Base-by-base conservation (phyloP, 2,329 filamentous ascomycete species). In the Penicillium frequentans region DNA sequence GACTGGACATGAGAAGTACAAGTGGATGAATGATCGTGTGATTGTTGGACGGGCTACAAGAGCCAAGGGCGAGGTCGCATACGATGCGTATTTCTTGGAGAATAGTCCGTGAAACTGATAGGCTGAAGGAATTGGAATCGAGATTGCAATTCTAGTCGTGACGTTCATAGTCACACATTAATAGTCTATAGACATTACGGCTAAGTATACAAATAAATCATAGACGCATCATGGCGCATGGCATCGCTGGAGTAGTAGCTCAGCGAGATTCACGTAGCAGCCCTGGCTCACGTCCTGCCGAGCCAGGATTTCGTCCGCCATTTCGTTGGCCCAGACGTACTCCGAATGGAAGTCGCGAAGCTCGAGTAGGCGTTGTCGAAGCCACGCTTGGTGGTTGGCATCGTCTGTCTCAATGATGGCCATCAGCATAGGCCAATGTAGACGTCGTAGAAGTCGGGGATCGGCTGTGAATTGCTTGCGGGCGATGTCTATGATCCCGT, bases 381-480 rank as follows among this genome's bases (percentile, higher is more conserved):
- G 54, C 73, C 72, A 75, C 1, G 63, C 63, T 9, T 66, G 71
- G 24, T 73, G 66, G 0, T 60, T 56, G 0, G 52, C 44, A 45
- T 74, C 66, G 1, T 66, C 62, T 1, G 70, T 73, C 46, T 73
- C 71, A 39, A 75, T 67, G 29, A 67, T 44, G 0, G 70, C 73
- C 64, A 74, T 72, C 4, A 73, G 48, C 0, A 75, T 57, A 7
- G 72, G 68, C 71, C 70, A 74, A 35, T 72, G 68, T 11, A 74
- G 56, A 3, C 73, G 68, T 4, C 68, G 68, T 2, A 75, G 45
- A 1, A 72, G 64, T 26, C 64, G 68, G 3, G 68, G 67, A 29
- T 75, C 72, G 19, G 66, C 64, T 1, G 58, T 42, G 27, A 67
- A 69, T 45, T 74, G 70, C 43, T 75, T 75, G 21, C 64, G 66